A percentile compares a stretch with the other conserved stretches of the same genome.
Conservation (phyloP, 2,329 filamentous ascomycete genomes). For the Cryphonectria radicalis region DNA sequence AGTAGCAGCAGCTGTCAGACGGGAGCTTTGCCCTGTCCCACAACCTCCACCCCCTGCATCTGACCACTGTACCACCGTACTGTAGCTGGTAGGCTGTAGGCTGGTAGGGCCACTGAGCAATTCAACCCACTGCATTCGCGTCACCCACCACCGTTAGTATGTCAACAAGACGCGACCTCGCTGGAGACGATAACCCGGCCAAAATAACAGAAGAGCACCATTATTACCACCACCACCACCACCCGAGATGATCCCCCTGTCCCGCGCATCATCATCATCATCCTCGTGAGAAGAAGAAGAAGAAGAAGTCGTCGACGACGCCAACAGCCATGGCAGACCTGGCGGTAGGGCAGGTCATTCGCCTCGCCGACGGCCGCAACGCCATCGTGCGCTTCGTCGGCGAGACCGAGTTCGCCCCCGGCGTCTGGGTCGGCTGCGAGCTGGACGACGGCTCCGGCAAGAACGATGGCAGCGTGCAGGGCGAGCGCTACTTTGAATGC, state of each 20-base stretch:
- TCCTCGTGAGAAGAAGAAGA: neutral
- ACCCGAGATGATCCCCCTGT: neutral
- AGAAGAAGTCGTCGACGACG: neutral
- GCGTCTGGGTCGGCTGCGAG: constrained; percentile 90
- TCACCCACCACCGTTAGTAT: neutral
- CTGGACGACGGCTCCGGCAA: constrained; percentile 82
- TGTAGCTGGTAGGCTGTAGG: neutral
- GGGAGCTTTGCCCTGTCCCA: neutral
- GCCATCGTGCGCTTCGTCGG: constrained; percentile 84
- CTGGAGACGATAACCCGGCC: constrained; percentile 16
- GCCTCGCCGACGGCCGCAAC: constrained; percentile 76
- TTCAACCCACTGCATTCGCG: constrained; percentile 10
- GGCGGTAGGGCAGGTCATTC: constrained; percentile 73
- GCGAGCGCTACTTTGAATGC: constrained; percentile 88
- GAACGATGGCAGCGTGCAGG: constrained; percentile 91
- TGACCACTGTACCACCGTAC: neutral
- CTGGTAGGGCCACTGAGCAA: neutral
- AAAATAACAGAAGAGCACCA: neutral
- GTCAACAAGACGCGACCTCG: constrained; percentile 22
- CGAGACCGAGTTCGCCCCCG: constrained; percentile 75
- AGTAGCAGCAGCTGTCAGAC: neutral
- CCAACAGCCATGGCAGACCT: constrained; percentile 55
- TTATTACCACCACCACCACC: neutral
- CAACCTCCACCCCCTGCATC: too few relatives aligned
- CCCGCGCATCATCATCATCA: neutral